These are phyloP conservation scores for Parafenestella ontariensis DNA, from an alignment of 2,329 filamentous ascomycete genomes.

Conservation along the genomic window DNA sequence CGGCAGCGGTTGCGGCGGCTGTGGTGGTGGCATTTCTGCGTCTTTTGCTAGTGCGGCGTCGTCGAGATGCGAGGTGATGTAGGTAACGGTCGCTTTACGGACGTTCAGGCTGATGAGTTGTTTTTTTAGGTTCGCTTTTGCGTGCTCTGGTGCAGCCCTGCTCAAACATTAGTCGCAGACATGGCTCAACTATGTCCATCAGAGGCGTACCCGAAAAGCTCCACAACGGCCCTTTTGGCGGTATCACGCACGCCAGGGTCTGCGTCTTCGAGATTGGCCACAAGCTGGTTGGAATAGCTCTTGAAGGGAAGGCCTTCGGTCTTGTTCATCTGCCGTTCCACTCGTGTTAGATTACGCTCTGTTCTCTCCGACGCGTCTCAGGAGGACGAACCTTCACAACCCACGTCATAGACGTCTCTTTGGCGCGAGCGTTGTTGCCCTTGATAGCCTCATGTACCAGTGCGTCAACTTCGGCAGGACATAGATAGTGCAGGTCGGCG, in stretches of 20 bases:
- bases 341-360: slow-evolving; percentile 16
- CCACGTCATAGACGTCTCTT: slow-evolving; percentile 87
- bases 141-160: slow-evolving; percentile 78
- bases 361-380: slow-evolving; percentile 1
- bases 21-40: slow-evolving; percentile 29
- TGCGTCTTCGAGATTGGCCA: slow-evolving; percentile 87
- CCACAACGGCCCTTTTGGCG: slow-evolving; percentile 82
- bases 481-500: slow-evolving; percentile 75
- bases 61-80: slow-evolving; percentile 78
- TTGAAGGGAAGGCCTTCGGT: slow-evolving; percentile 82
- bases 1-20: slow-evolving; percentile 19
- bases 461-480: slow-evolving; percentile 77
- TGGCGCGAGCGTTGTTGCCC: slow-evolving; percentile 82
- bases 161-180: slow-evolving; percentile 20
- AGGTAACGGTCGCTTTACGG: slow-evolving; percentile 81
- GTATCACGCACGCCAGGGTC: slow-evolving; percentile 86
- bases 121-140: slow-evolving; percentile 87
- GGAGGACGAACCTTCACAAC: slow-evolving; percentile 68
- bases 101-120: slow-evolving; percentile 86
- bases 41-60: slow-evolving; percentile 63
- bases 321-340: slow-evolving; percentile 71
- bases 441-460: slow-evolving; percentile 78
- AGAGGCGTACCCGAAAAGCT: slow-evolving; percentile 75
- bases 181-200: not conserved
- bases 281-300: slow-evolving; percentile 79